A percentile compares a stretch with the other conserved stretches of the same genome.
phyloP scores from a whole-genome alignment of 2,329 filamentous ascomycete genomes.

The Westerdykella sp. region DNA sequence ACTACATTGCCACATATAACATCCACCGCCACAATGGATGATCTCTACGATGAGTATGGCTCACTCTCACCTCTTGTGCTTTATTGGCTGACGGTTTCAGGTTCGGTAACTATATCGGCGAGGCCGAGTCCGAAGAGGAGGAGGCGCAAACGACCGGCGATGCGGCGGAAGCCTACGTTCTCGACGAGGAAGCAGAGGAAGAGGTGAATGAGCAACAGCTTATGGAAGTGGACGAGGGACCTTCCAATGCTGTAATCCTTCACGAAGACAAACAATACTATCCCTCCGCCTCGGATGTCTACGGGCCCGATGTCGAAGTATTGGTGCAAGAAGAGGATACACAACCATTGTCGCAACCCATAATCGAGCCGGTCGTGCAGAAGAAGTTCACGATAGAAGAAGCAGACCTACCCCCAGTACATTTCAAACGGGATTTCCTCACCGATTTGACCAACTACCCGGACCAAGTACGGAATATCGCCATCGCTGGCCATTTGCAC shows the following conservation, averaged over 20 bases:
- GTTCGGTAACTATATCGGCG: conserved; percentile 98
- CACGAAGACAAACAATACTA: conserved; percentile 99
- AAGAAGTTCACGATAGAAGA: conserved; percentile 97
- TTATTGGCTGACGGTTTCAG: conserved; percentile 42
- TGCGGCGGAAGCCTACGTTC: conserved; percentile 72
- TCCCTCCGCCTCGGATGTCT: conserved; percentile 93
- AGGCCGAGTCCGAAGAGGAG: conserved; percentile 74
- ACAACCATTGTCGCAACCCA: conserved; percentile 84
- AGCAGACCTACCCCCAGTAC: conserved; percentile 78
- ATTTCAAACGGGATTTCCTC: conserved; percentile 87
- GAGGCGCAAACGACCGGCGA: conserved; percentile 74
- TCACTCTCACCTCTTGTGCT: background rate
- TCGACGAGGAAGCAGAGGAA: conserved; percentile 56
- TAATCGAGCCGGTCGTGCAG: conserved; percentile 84
- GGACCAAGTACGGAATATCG: conserved; percentile 88
- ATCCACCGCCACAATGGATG: conserved; percentile 62
- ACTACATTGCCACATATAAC: background rate
- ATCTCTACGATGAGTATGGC: conserved; percentile 86
- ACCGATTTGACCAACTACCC: conserved; percentile 94
- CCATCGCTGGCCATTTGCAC: conserved; percentile 85
- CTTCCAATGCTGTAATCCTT: conserved; percentile 93
- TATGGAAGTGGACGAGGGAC: conserved; percentile 90
- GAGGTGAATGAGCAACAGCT: conserved; percentile 65
- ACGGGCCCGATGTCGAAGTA: conserved; percentile 89
- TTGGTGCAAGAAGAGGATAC: conserved; percentile 96